Conservation (phyloP, 768 basidiomycete genomes). For the Lyophyllum atratum region DNA sequence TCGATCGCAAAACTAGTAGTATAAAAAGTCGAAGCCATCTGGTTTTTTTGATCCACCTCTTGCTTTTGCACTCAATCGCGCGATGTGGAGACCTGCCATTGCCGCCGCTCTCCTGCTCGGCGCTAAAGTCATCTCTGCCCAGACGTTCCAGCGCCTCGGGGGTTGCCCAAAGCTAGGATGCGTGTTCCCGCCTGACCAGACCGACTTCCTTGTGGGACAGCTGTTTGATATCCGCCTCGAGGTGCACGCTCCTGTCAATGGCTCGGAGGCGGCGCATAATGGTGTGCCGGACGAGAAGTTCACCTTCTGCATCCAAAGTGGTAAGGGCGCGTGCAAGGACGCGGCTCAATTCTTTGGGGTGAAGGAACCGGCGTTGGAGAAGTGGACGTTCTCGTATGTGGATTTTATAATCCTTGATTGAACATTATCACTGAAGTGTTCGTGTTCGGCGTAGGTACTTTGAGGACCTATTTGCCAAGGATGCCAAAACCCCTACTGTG, state of each 20-base stretch:
- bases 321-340: slow-evolving; percentile 32
- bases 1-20: not conserved
- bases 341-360: slow-evolving; percentile 38
- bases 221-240: slow-evolving; percentile 45
- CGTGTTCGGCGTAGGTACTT: slow-evolving; percentile 32
- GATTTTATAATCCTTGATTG: not conserved
- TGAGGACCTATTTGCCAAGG: slow-evolving; percentile 44
- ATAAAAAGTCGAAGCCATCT: not conserved
- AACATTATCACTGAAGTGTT: not conserved
- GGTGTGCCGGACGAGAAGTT: slow-evolving; percentile 41
- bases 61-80: not conserved
- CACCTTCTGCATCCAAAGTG: slow-evolving; percentile 38
- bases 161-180: slow-evolving; percentile 43
- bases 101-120: slow-evolving; percentile 19
- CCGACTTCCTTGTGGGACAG: slow-evolving; percentile 43
- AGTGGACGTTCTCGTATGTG: slow-evolving; percentile 42
- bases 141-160: slow-evolving; percentile 42
- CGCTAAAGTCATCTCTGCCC: slow-evolving; percentile 27
- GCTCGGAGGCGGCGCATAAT: slow-evolving; percentile 33
- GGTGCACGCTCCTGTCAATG: slow-evolving; percentile 44
- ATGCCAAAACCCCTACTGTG: slow-evolving; percentile 30
- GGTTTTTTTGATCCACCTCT: not conserved
- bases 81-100: slow-evolving; percentile 2
- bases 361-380: slow-evolving; percentile 33
- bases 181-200: slow-evolving; percentile 45